Conservation (phyloP, 305 asterid genomes). For the Caryopteris hybrid region DNA sequence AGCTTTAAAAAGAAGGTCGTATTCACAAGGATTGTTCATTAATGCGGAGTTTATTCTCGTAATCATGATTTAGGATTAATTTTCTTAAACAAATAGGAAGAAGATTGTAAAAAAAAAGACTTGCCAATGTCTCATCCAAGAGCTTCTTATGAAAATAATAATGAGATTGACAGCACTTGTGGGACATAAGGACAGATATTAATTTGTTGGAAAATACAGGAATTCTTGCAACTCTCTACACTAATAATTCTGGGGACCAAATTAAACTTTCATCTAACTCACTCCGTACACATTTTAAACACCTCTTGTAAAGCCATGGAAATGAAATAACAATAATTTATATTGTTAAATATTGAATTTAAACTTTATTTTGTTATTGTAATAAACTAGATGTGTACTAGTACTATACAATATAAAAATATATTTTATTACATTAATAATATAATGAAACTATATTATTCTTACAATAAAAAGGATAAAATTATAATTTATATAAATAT, state of each 20-base stretch:
- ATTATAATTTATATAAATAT: too few species aligned
- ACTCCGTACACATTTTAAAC: conserved; percentile 18
- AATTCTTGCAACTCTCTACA: neutral
- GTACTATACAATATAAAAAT: too few species aligned
- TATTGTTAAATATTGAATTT: too few species aligned
- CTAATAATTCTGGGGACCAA: conserved; percentile 16
- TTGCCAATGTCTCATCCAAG: conserved; percentile 37
- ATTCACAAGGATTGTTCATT: conserved; percentile 37
- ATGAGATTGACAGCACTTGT: conserved; percentile 84
- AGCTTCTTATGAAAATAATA: conserved; percentile 37
- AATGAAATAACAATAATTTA: too few species aligned
- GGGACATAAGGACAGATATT: conserved; percentile 68
- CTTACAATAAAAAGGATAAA: too few species aligned
- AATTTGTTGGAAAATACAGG: conserved; percentile 47
- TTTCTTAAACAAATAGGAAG: neutral
- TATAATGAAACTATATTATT: too few species aligned
- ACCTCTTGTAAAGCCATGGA: too few species aligned
- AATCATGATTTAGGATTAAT: conserved; percentile 22
- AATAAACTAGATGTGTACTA: too few species aligned
- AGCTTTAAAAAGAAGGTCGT: conserved; percentile 58
- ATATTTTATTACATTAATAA: too few species aligned
- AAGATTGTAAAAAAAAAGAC: conserved; percentile 28
- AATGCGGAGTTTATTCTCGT: neutral
- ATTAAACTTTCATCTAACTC: conserved; percentile 4
- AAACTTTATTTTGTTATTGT: too few species aligned